phyloP scores from a whole-genome alignment of 2,329 filamentous ascomycete species.

The Plectosphaerella sp. region DNA sequence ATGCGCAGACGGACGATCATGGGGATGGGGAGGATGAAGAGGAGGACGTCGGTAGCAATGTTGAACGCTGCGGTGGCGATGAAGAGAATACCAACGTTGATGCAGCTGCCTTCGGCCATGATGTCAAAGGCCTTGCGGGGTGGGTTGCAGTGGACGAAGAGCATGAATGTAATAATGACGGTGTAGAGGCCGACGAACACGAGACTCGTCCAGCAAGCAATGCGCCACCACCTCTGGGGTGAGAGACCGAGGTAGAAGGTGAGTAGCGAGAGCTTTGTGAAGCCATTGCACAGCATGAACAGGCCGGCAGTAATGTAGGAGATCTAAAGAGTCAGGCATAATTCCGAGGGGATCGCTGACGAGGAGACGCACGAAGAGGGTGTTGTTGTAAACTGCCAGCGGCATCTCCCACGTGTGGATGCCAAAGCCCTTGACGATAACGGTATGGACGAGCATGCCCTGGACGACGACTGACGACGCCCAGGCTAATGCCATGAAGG shows the following conservation, averaged over 20 bases:
- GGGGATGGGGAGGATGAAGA: constrained; percentile 40
- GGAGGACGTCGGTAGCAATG: constrained; percentile 42
- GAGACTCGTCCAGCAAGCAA: constrained; percentile 21
- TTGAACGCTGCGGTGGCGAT: constrained; percentile 42
- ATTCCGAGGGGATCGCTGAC: too few species aligned
- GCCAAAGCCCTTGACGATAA: constrained; percentile 2
- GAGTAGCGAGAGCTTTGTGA: constrained; percentile 32
- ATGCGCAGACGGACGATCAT: constrained; percentile 40
- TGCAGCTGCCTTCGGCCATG: constrained; percentile 29
- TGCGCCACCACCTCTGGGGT: constrained; percentile 26
- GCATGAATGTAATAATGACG: constrained; percentile 23
- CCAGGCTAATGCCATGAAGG: constrained; percentile 12
- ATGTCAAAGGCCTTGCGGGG: constrained; percentile 25
- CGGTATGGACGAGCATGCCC: constrained; percentile 3
- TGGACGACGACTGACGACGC: constrained; percentile 7
- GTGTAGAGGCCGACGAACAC: constrained; percentile 24
- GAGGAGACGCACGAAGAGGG: constrained; percentile 6
- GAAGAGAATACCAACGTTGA: constrained; percentile 42
- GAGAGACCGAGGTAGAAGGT: constrained; percentile 32
- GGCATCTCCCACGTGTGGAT: constrained; percentile 14
- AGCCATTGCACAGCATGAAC: constrained; percentile 27
- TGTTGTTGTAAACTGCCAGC: constrained; percentile 2
- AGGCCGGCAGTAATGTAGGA: constrained; percentile 19
- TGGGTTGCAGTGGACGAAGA: constrained; percentile 31
- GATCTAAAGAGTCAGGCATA: constrained; percentile 1